Evolutionary conservation across 2,329 filamentous ascomycete genomes (phyloP).

Genomic region (Rhinocladiella mackenziei): DNA sequence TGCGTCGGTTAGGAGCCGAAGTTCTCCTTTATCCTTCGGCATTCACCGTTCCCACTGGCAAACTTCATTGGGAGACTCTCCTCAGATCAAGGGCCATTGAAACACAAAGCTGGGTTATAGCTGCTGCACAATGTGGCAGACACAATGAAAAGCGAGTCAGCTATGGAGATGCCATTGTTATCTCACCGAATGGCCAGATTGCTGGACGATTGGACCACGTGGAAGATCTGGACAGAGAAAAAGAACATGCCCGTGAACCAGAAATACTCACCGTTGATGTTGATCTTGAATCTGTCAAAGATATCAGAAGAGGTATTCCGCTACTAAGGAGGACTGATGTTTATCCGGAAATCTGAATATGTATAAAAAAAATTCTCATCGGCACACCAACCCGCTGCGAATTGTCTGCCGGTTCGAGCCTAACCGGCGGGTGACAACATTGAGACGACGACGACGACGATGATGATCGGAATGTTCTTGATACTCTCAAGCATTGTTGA

Average conservation of each 20-base stretch:
- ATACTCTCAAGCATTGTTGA: too few species aligned
- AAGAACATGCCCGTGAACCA: constrained; percentile 35
- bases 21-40: constrained; percentile 83
- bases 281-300: constrained; percentile 50
- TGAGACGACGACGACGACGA: too few species aligned
- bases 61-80: constrained; percentile 79
- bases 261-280: constrained; percentile 52
- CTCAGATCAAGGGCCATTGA: constrained; percentile 80
- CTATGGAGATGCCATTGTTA: constrained; percentile 80
- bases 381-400: too few species aligned
- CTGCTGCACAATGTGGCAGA: constrained; percentile 73
- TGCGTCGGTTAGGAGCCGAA: constrained; percentile 65
- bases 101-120: constrained; percentile 81
- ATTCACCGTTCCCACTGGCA: constrained; percentile 81
- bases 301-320: constrained; percentile 54
- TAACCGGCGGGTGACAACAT: too few species aligned
- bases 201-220: constrained; percentile 56
- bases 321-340: constrained; percentile 53
- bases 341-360: constrained; percentile 43
- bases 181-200: constrained; percentile 82
- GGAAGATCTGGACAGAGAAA: constrained; percentile 39
- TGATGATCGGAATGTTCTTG: too few species aligned
- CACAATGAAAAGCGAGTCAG: constrained; percentile 74
- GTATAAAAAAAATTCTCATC: neutral
- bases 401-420: too few species aligned